Evolutionary conservation across 306 rosid genomes (phyloP).

Genomic region (Inga leiocalycina): DNA sequence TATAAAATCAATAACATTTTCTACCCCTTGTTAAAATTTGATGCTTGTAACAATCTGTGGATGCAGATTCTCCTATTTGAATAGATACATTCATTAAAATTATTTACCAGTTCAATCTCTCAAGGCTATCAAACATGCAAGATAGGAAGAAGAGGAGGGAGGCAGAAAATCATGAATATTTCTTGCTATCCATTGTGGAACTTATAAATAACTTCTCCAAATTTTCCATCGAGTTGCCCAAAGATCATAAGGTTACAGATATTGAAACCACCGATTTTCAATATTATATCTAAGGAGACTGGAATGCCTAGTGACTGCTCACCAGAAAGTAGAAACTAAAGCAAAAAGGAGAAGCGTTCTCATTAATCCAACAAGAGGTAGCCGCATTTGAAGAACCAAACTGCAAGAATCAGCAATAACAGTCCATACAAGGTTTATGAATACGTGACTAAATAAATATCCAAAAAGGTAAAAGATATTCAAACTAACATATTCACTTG

Average conservation of each 20-base stretch:
- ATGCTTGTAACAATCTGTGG: background rate
- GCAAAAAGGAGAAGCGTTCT: conserved; percentile 23
- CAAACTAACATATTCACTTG: background rate
- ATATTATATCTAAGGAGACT: conserved; percentile 2
- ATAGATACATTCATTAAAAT: conserved; percentile 8
- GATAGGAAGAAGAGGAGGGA: background rate
- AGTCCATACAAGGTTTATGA: background rate
- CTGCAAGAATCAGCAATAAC: conserved; percentile 35
- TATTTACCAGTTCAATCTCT: conserved; percentile 12
- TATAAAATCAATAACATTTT: background rate
- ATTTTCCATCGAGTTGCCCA: conserved; percentile 2
- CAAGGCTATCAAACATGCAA: conserved; percentile 17
- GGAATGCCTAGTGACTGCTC: conserved; percentile 33
- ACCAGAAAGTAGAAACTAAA: conserved; percentile 52
- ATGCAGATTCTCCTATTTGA: background rate
- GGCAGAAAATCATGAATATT: background rate
- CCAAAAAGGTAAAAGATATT: background rate
- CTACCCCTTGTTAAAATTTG: background rate
- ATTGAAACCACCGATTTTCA: background rate
- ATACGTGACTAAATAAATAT: background rate
- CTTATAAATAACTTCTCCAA: background rate
- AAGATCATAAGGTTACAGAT: background rate
- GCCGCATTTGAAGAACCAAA: conserved; percentile 37
- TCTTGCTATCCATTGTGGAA: background rate
- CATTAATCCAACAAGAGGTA: conserved; percentile 38